A percentile compares a stretch with the other conserved stretches of the same genome.
Conservation (phyloP, 306 rosid species). For the Psophocarpus tetragonolobus region DNA sequence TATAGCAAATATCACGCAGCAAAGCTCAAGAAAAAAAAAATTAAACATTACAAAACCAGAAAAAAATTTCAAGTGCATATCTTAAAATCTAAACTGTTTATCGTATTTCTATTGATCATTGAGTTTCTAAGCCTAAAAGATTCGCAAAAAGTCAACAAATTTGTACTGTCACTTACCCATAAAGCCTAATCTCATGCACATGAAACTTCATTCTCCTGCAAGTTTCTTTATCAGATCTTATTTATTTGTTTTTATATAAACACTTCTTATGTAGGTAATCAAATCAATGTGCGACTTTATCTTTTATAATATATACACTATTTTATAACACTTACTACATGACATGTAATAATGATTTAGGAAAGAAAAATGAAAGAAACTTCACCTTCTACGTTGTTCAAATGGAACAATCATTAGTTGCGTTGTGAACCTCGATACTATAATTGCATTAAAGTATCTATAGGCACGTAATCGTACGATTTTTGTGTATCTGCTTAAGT, state of each 20-base stretch:
- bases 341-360: background rate
- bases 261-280: too few relatives aligned
- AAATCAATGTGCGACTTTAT: too few relatives aligned
- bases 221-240: too few relatives aligned
- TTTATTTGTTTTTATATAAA: too few relatives aligned
- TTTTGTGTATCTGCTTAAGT: background rate
- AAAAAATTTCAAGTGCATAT: background rate
- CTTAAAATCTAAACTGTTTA: background rate
- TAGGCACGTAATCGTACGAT: background rate
- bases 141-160: too few relatives aligned
- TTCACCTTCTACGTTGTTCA: background rate
- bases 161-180: too few relatives aligned
- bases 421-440: background rate
- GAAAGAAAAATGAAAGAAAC: background rate
- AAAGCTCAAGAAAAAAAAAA: background rate
- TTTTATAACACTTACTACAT: too few relatives aligned
- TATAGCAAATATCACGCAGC: background rate
- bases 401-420: background rate
- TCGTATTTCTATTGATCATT: background rate
- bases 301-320: too few relatives aligned
- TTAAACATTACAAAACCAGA: background rate
- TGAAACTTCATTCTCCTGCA: too few relatives aligned
- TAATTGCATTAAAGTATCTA: background rate
- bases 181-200: too few relatives aligned
- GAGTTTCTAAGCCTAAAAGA: too few relatives aligned